A percentile compares a stretch with the other conserved stretches of the same genome.
phyloP scores from a whole-genome alignment of 1,284 basidiomycete genomes.

The Takashimella tepidaria region DNA sequence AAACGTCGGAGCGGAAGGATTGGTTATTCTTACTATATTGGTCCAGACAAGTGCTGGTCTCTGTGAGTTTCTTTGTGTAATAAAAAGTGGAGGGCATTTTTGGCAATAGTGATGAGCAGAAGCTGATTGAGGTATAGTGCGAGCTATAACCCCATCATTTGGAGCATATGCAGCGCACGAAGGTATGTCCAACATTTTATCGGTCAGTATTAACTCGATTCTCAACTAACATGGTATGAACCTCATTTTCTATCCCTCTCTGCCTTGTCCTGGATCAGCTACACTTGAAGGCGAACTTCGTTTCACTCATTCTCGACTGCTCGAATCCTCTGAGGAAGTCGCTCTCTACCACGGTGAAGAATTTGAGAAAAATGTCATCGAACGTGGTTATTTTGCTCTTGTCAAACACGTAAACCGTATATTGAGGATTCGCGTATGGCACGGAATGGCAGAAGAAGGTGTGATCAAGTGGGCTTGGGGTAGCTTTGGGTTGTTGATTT shows the following conservation, averaged over 20 bases:
- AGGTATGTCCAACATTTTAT: conserved; percentile 16
- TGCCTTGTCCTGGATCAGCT: too few relatives aligned
- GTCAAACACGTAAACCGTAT: conserved; percentile 85
- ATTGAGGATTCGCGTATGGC: conserved; percentile 76
- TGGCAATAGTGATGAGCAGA: too few relatives aligned
- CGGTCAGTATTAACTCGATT: background rate
- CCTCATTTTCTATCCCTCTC: background rate
- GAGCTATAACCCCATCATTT: conserved; percentile 85
- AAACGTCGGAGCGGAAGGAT: conserved; percentile 90
- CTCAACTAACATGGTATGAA: conserved; percentile 10
- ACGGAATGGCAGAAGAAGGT: conserved; percentile 88
- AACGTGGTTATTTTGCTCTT: conserved; percentile 81
- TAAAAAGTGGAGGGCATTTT: too few relatives aligned
- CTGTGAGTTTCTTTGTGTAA: conserved; percentile 58
- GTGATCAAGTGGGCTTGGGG: conserved; percentile 99
- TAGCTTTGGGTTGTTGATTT: conserved; percentile 84
- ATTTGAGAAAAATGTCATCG: conserved; percentile 87
- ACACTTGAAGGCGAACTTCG: conserved; percentile 83
- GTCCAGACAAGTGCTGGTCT: conserved; percentile 76
- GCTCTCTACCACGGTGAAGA: conserved; percentile 89
- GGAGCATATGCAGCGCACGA: conserved; percentile 74
- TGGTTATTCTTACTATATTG: conserved; percentile 75
- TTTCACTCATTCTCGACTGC: conserved; percentile 87
- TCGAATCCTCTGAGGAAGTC: conserved; percentile 90
- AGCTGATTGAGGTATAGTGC: conserved; percentile 53